These are phyloP conservation scores for Xenoacremonium recifei DNA, from an alignment of 2,329 filamentous ascomycete species.

Conservation along the genomic window DNA sequence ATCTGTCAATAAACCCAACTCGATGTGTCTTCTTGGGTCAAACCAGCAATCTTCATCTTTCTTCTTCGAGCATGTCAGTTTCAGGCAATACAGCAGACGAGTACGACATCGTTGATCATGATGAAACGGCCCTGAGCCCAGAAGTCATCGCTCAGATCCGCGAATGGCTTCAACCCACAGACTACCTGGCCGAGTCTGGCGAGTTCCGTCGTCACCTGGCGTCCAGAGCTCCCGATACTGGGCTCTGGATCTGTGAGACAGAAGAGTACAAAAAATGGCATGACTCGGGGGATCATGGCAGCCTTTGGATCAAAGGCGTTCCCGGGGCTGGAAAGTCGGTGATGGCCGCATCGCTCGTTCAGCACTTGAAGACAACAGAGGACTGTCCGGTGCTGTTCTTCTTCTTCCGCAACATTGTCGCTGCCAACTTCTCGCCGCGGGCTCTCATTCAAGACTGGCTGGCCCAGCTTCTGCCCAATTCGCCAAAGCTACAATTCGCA, in stretches of 20 bases:
- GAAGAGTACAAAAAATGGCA: slow-evolving; percentile 21
- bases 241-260: slow-evolving; percentile 24
- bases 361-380: slow-evolving; percentile 16
- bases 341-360: slow-evolving; percentile 20
- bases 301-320: slow-evolving; percentile 26
- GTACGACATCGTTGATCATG: not conserved
- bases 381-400: slow-evolving; percentile 19
- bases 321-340: slow-evolving; percentile 26
- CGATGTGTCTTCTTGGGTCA: too few species aligned
- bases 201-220: slow-evolving; percentile 7
- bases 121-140: not conserved
- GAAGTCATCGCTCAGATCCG: slow-evolving; percentile 4
- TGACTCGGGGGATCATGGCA: slow-evolving; percentile 19
- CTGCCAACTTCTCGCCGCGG: slow-evolving; percentile 19
- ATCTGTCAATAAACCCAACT: too few species aligned
- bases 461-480: slow-evolving; percentile 18
- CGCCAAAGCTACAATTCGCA: slow-evolving; percentile 17
- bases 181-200: slow-evolving; percentile 1
- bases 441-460: slow-evolving; percentile 23
- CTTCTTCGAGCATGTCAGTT: not conserved
- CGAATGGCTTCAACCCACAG: slow-evolving; percentile 7
- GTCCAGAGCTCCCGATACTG: slow-evolving; percentile 21
- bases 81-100: not conserved
- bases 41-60: not conserved
- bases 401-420: slow-evolving; percentile 23